These are phyloP conservation scores for Amylostereum areolatum DNA, from an alignment of 1,284 basidiomycete genomes.

Conservation along the genomic window DNA sequence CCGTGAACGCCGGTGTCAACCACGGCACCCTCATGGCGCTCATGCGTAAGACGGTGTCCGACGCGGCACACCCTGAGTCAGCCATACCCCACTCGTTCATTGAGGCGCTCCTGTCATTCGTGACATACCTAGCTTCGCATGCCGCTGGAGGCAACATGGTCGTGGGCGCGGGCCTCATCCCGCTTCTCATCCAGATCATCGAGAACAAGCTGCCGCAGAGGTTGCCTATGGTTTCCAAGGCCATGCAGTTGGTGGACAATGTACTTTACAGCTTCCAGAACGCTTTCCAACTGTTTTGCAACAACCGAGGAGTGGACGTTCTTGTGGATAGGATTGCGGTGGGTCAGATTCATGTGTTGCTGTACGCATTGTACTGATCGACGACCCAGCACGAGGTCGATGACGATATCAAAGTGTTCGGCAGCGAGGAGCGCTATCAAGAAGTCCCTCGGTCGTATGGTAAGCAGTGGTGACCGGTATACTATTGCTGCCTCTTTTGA, in stretches of 20 bases:
- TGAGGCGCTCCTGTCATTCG: constrained; percentile 82
- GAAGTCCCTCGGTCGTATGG: constrained; percentile 55
- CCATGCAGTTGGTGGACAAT: constrained; percentile 89
- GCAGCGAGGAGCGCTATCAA: constrained; percentile 33
- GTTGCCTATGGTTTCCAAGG: constrained; percentile 75
- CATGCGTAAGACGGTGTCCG: constrained; percentile 72
- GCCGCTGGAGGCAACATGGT: constrained; percentile 87
- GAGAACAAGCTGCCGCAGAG: constrained; percentile 68
- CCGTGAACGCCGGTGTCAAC: constrained; percentile 93
- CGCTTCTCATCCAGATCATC: constrained; percentile 83
- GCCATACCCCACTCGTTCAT: constrained; percentile 76
- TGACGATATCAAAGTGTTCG: constrained; percentile 55
- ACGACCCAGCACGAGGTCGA: constrained; percentile 63
- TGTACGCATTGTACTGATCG: constrained; percentile 3
- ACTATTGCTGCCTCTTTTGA: constrained; percentile 3
- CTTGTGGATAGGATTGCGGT: constrained; percentile 87
- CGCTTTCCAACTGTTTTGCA: constrained; percentile 84
- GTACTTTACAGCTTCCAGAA: constrained; percentile 87
- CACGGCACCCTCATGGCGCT: constrained; percentile 92
- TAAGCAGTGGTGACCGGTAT: constrained; percentile 29
- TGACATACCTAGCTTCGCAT: constrained; percentile 84
- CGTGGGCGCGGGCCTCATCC: constrained; percentile 94
- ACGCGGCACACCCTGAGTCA: constrained; percentile 61
- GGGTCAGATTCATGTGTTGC: constrained; percentile 15
- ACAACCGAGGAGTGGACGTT: constrained; percentile 79